Base-by-base conservation (phyloP, 2,329 filamentous ascomycete genomes). In the Colletotrichum spinosum region DNA sequence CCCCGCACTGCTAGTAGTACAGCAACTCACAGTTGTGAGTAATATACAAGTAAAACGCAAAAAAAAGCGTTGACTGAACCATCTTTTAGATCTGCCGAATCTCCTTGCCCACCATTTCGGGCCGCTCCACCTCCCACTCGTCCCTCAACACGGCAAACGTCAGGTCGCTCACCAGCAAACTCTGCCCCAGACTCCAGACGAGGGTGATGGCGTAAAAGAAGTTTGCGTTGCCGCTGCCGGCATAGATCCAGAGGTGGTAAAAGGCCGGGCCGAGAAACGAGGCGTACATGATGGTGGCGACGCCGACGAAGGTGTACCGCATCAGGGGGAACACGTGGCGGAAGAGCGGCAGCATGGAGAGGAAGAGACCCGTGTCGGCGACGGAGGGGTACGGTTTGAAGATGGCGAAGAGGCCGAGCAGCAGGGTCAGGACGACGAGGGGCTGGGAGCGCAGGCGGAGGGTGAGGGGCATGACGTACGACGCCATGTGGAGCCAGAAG, bases 171-270 rank as follows among this genome's bases (percentile, higher is more conserved):
- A 98, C 87, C 37, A 99, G 81, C 68, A 99, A 84, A 42, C 94
- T 94, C 70, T 97, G 85, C 0, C 93, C 96, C 33, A 99, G 78
- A 74, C 93, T 97, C 96, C 96, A 99, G 0, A 99, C 96, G n/a
- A 99, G 81, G 0, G 96, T 99, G 72, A 99, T 98, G 69, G 96
- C 96, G 75, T 99, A 99, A 81, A 99, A 99, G 81, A 99, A 99
- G 77, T 99, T 99, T 65, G 96, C 96, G 73, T 99, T 99, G 35
- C 96, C 96, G 61, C 94, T 97, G 54, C 96, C 96, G 2, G 96
- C 96, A 74, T 98, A 99, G 63, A 99, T 95, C 96, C 96, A 99
- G 6, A 99, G 83, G 75, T 99, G 90, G 76, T 98, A 97, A 76
- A 99, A 99, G 0, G 94, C 94, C 1, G 96, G 96, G 0, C 96